These are phyloP conservation scores for Colletotrichum sp. DNA, from an alignment of 2,329 filamentous ascomycete genomes.

Conservation along the genomic window DNA sequence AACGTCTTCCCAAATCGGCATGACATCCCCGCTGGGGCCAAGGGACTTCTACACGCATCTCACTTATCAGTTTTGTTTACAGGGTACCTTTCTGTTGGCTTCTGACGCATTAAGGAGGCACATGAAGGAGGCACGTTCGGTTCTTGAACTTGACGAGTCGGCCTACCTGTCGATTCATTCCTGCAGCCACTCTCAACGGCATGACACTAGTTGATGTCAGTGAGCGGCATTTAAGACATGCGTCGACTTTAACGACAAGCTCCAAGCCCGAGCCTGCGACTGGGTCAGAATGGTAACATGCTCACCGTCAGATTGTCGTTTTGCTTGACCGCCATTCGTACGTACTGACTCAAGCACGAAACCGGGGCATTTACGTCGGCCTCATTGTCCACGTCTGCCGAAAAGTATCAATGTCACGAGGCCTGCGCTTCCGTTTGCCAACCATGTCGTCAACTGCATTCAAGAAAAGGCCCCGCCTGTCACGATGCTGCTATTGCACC, in stretches of 20 bases:
- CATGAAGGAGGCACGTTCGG: neutral
- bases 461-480: neutral
- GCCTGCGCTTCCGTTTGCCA: neutral
- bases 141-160: neutral
- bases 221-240: neutral
- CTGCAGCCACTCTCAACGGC: neutral
- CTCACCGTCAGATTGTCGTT: neutral
- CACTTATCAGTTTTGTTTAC: neutral
- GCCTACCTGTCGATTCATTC: neutral
- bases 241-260: neutral
- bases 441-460: neutral
- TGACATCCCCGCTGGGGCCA: neutral
- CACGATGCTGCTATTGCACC: neutral
- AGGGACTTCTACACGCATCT: neutral
- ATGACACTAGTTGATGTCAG: neutral
- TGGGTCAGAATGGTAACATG: neutral
- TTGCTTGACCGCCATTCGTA: conserved; percentile 12
- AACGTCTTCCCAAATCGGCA: neutral
- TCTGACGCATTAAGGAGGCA: neutral
- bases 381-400: neutral
- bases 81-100: neutral
- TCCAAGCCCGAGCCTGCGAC: neutral
- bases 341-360: conserved; percentile 4
- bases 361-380: neutral
- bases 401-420: neutral